Evolutionary conservation across 1,284 basidiomycete species (phyloP).

Genomic region (Mycosarcoma mackinlayi): DNA sequence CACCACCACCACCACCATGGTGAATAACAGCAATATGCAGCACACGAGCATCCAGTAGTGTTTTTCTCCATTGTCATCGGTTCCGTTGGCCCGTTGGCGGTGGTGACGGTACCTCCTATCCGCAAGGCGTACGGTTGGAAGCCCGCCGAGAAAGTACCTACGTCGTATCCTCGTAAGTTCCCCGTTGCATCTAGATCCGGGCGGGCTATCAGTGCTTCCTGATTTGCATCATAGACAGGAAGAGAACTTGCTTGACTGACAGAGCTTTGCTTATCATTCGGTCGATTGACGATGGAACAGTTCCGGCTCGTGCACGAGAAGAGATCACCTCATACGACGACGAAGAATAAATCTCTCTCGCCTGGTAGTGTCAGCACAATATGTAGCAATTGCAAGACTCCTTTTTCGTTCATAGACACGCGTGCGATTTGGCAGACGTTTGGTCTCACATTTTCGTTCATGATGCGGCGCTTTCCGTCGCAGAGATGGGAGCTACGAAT

Average conservation of each 20-base stretch:
- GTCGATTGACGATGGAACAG: constrained; percentile 15
- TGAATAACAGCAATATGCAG: constrained; percentile 80
- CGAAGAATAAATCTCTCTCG: constrained; percentile 37
- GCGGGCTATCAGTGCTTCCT: no score
- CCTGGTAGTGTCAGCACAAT: no score
- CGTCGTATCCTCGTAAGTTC: constrained; percentile 84
- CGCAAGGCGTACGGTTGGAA: constrained; percentile 79
- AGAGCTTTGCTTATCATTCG: not conserved
- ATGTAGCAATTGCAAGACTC: constrained; percentile 14
- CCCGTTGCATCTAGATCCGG: no score
- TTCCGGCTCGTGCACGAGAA: constrained; percentile 58
- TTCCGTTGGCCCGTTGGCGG: constrained; percentile 75
- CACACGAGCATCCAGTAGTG: constrained; percentile 91
- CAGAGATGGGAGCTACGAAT: no score
- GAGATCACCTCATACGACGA: constrained; percentile 61
- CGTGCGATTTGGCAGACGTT: no score
- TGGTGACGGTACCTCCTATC: constrained; percentile 81
- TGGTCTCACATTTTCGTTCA: no score
- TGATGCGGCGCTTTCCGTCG: no score
- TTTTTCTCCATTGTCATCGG: constrained; percentile 88
- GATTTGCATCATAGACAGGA: no score
- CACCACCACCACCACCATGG: no score
- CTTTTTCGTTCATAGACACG: no score
- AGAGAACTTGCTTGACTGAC: not conserved
- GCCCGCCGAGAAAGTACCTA: constrained; percentile 80